Base-by-base conservation (phyloP, 495 filamentous ascomycete species). In the Xylaria castorea region DNA sequence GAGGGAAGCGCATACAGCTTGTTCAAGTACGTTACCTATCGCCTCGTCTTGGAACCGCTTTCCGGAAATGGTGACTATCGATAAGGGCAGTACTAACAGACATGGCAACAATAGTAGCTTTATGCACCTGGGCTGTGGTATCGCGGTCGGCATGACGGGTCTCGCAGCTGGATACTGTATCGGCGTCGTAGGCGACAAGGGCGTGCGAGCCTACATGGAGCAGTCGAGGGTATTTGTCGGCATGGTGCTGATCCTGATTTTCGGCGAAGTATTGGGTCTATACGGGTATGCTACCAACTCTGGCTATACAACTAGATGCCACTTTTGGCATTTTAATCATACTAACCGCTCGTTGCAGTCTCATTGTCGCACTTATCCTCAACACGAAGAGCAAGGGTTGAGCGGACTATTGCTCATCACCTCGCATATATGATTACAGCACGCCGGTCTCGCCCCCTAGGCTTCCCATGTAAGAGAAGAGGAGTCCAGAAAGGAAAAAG, bases 161-260 rank as follows among this genome's bases (percentile, higher is more conserved):
- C 84, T 98, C 60, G 95, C 96, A n/a, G 97, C 97, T 32, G 96
- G 96, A 44, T 99, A 99, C 84, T 91, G 94, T 25, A 98, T 99
- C 78, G 96, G 96, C 44, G 87, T 97, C 70, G 96, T 98, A 18
- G 96, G 96, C 74, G 97, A 99, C 84, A 91, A 90, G 81, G 96
- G 96, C 50, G 94, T 97, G 62, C 88, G 96, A 73, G 89, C 94
- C 62, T 99, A 97, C 83, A 97, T 99, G 95, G 89, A 91, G 74
- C 96, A 99, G 83, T 95, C 92, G 27, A 90, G 95, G 66, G 91
- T 99, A 57, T 99, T 97, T 76, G 96, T 99, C 46, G 96, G 96
- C 81, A 97, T 98, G 96, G 95, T 99, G 70, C 81, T 99, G 76
- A 98, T 99, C 73, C 87, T 99, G 75, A 99, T 99, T 89, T 99